Percentiles rank a stretch among this genome's conserved stretches.
These are phyloP conservation scores for Hylodesmum podocarpum DNA, from an alignment of 306 rosid species.

Conservation along the genomic window DNA sequence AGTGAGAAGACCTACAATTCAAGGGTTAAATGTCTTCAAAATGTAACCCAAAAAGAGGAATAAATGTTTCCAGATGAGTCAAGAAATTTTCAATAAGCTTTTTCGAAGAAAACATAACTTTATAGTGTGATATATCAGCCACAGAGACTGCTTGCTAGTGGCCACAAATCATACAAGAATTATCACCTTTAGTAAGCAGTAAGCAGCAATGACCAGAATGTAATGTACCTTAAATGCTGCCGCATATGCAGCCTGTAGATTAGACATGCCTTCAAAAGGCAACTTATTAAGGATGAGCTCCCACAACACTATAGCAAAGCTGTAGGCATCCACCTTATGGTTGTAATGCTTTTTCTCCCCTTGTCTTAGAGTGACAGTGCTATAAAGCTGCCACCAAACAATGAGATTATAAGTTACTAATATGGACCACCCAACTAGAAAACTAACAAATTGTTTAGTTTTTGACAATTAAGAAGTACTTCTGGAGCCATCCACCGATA, in stretches of 20 bases:
- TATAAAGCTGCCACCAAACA: constrained; percentile 68
- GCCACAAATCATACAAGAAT: background rate
- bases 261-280: constrained; percentile 96
- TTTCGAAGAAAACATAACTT: background rate
- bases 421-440: background rate
- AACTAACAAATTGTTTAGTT: background rate
- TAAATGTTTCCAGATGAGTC: background rate
- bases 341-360: constrained; percentile 96
- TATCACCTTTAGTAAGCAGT: background rate
- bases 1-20: background rate
- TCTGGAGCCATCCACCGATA: constrained; percentile 98
- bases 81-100: background rate
- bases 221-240: constrained; percentile 83
- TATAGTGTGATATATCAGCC: background rate
- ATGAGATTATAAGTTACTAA: constrained; percentile 22
- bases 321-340: constrained; percentile 89
- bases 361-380: constrained; percentile 83
- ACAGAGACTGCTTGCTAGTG: background rate
- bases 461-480: constrained; percentile 42
- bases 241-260: constrained; percentile 90
- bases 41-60: background rate
- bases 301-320: constrained; percentile 94
- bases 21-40: background rate
- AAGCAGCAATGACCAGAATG: background rate
- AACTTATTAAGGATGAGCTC: constrained; percentile 84